These are phyloP conservation scores for Sherardia arvensis DNA, from an alignment of 257 asterid species.

Conservation along the genomic window DNA sequence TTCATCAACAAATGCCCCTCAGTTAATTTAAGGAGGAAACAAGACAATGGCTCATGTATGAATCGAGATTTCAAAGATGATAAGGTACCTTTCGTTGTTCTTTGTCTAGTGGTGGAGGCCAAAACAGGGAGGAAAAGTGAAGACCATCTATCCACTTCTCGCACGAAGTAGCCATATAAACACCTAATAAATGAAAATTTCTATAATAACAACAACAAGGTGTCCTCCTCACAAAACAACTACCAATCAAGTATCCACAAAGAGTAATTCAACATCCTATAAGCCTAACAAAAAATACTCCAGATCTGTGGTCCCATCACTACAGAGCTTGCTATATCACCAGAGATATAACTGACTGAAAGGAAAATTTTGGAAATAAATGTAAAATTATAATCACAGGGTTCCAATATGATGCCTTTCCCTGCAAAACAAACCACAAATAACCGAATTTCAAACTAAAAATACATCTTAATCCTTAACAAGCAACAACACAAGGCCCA, in stretches of 20 bases:
- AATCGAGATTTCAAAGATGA: background rate
- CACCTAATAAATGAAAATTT: constrained; percentile 15
- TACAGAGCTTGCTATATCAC: constrained; percentile 1
- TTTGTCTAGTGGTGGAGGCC: constrained; percentile 87
- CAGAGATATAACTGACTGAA: constrained; percentile 1
- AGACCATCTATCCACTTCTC: constrained; percentile 90
- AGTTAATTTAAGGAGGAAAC: background rate
- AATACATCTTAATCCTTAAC: background rate
- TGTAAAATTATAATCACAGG: background rate
- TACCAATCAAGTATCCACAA: constrained; percentile 49
- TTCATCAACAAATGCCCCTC: background rate
- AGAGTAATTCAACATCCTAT: constrained; percentile 48
- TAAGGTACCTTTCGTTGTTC: constrained; percentile 71
- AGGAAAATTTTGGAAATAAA: background rate
- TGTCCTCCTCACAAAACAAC: constrained; percentile 26
- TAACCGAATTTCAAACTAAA: background rate
- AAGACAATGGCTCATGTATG: background rate
- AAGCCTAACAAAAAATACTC: constrained; percentile 19
- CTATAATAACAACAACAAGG: constrained; percentile 29
- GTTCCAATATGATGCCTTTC: background rate
- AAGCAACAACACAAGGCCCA: background rate
- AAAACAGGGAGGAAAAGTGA: constrained; percentile 86
- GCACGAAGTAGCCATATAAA: constrained; percentile 54
- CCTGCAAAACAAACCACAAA: constrained; percentile 9
- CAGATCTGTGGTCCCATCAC: constrained; percentile 15